Base-by-base conservation (phyloP, 2,329 filamentous ascomycete species). In the Paecilomyces fulvus region DNA sequence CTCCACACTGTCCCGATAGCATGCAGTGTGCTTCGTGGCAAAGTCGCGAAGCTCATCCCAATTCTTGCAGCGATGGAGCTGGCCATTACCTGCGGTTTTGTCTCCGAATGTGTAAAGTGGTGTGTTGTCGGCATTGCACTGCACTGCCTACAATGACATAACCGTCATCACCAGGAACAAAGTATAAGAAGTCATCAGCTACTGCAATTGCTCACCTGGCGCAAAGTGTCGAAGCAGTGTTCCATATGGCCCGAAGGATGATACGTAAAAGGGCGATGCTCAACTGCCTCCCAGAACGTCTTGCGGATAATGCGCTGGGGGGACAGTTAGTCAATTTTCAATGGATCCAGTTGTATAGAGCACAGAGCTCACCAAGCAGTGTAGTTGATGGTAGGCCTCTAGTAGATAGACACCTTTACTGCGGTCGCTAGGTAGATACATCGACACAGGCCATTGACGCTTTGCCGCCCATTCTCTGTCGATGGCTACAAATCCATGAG, bases 401-500 rank as follows among this genome's bases (percentile, higher is more conserved):
- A 63, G 23, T 11, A 63, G 30, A 30, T 62, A 63, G 3, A 63
- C 62, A 5, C 57, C 59, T 28, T 61, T 62, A 20, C n/a, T 56
- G 9, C 52, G 9, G 31, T 63, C 61, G 11, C 31, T 48, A 1
- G 61, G 61, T 7, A 61, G 55, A 21, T 54, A 53, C 62, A 66
- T 64, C 3, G 53, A 55, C 9, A 56, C 57, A 12, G 63, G 65
- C 62, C 60, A 62, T 48, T 65, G 54, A 7, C 57, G 53, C 10
- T 52, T 11, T 21, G 46, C 55, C 2, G 66, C 66, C 60, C 60
- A 65, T 48, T 61, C 20, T 11, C 58, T 59, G 50, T 68, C 66
- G 14, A 68, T 58, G 11, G 66, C 63, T 14, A 69, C 60, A 51
- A 67, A 61, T 20, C 66, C 66, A 53, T 69, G 66, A 12, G 65